Evolutionary conservation across 441 rosid species (phyloP).

Genomic region (Eruca vesicaria): DNA sequence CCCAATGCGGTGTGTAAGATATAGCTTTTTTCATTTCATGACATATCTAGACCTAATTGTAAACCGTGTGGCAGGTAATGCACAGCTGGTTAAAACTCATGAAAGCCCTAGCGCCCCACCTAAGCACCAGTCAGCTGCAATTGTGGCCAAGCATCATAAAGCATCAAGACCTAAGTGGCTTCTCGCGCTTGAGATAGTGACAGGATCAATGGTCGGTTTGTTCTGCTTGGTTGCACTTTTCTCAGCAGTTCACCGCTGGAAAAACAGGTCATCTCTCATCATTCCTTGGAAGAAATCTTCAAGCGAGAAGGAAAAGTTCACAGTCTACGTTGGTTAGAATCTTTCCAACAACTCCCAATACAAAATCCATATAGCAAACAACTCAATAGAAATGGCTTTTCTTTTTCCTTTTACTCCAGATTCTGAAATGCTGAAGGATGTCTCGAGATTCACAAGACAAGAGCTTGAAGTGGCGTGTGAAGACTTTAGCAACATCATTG

Average conservation of each 20-base stretch:
- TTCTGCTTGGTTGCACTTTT: conserved; percentile 59
- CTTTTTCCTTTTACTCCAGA: conserved; percentile 45
- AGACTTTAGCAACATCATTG: conserved; percentile 98
- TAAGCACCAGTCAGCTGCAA: conserved; percentile 49
- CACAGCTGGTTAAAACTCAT: conserved; percentile 48
- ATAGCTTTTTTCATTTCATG: not conserved
- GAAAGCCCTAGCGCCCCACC: conserved; percentile 29
- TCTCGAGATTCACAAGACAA: conserved; percentile 76
- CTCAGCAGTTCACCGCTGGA: conserved; percentile 72
- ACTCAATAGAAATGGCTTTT: conserved; percentile 8
- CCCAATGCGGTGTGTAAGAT: conserved; percentile 58
- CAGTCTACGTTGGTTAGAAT: conserved; percentile 73
- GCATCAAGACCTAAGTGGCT: conserved; percentile 80
- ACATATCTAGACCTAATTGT: conserved; percentile 2
- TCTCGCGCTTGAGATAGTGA: conserved; percentile 76
- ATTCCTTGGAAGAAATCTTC: conserved; percentile 97
- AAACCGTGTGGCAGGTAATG: conserved; percentile 41
- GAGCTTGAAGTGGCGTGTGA: conserved; percentile 98
- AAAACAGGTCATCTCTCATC: conserved; percentile 73
- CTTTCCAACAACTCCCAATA: conserved; percentile 4
- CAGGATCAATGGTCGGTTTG: conserved; percentile 81
- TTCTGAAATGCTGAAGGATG: conserved; percentile 81
- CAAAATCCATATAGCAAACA: conserved; percentile 1
- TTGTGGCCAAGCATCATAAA: conserved; percentile 46
- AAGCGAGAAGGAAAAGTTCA: conserved; percentile 67